Conservation (phyloP, 1,139 yeast genomes). For the Pichia sp. region DNA sequence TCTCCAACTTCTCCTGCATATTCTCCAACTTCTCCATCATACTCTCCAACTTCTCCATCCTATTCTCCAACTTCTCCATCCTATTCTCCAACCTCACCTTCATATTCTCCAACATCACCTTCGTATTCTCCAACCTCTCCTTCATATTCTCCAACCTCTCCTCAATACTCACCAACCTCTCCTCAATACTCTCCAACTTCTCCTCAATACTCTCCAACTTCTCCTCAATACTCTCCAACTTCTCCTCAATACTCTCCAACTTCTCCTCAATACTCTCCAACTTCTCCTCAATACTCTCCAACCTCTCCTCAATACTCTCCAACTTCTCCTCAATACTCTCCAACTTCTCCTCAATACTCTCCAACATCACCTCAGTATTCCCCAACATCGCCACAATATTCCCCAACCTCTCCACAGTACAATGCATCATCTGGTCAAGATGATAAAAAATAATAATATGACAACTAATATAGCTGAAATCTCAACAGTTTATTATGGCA, state of each 20-base stretch:
- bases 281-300: constrained; percentile 62
- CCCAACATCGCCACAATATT: constrained; percentile 67
- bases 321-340: constrained; percentile 66
- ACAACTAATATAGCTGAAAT: not conserved
- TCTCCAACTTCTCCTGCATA: constrained; percentile 53
- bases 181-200: constrained; percentile 71
- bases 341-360: constrained; percentile 66
- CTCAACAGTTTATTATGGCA: not conserved
- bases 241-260: constrained; percentile 58
- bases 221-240: constrained; percentile 66
- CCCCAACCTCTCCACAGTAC: constrained; percentile 54
- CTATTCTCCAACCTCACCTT: constrained; percentile 71
- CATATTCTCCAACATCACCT: constrained; percentile 74
- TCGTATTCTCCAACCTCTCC: constrained; percentile 74
- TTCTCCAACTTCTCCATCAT: constrained; percentile 68
- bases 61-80: constrained; percentile 71
- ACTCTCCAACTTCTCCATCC: constrained; percentile 51
- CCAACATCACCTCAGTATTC: constrained; percentile 70
- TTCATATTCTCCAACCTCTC: constrained; percentile 63
- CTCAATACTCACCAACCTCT: constrained; percentile 67
- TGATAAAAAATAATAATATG: constrained; percentile 12
- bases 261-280: constrained; percentile 56
- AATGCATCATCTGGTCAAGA: constrained; percentile 52
- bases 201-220: constrained; percentile 65
- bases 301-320: constrained; percentile 55